Evolutionary conservation across 1,284 basidiomycete species (phyloP).

Genomic region (Ceraceosorus bombacis): DNA sequence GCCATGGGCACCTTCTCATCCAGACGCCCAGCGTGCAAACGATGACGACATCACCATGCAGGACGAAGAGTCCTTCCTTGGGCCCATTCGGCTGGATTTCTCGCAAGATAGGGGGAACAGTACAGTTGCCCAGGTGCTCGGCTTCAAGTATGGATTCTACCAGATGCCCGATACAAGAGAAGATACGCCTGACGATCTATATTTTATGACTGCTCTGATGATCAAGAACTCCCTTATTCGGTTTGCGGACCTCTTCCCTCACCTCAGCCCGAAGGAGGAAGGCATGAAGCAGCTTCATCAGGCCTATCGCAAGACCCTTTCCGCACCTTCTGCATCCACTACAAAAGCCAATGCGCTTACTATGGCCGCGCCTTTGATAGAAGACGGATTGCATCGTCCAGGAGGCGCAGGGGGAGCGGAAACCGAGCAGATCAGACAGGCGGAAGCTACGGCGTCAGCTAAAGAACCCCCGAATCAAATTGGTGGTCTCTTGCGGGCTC

Average conservation of each 20-base stretch:
- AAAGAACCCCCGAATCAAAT: conserved; percentile 69
- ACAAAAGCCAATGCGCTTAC: conserved; percentile 67
- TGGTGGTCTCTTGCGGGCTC: conserved; percentile 66
- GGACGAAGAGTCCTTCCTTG: conserved; percentile 12
- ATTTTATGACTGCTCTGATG: conserved; percentile 74
- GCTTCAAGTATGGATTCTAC: conserved; percentile 90
- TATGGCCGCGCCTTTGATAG: conserved; percentile 77
- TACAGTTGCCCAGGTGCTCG: conserved; percentile 74
- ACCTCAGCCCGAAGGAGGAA: conserved; percentile 55
- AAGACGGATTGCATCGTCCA: conserved; percentile 38
- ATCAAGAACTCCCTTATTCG: conserved; percentile 79
- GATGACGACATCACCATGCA: conserved; percentile 8
- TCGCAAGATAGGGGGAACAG: conserved; percentile 52
- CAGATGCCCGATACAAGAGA: conserved; percentile 53
- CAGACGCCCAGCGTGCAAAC: not conserved
- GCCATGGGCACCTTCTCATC: conserved; percentile 58
- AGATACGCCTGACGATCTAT: conserved; percentile 63
- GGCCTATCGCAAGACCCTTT: conserved; percentile 62
- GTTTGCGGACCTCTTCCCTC: conserved; percentile 75
- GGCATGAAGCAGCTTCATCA: conserved; percentile 53
- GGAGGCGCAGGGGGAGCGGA: not conserved
- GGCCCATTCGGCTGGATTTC: conserved; percentile 3
- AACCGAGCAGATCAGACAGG: conserved; percentile 12
- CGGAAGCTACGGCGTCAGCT: conserved; percentile 10
- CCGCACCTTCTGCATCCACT: conserved; percentile 50